phyloP scores from a whole-genome alignment of 2,329 filamentous ascomycete genomes.

The Scopulariopsis brevicaulis region DNA sequence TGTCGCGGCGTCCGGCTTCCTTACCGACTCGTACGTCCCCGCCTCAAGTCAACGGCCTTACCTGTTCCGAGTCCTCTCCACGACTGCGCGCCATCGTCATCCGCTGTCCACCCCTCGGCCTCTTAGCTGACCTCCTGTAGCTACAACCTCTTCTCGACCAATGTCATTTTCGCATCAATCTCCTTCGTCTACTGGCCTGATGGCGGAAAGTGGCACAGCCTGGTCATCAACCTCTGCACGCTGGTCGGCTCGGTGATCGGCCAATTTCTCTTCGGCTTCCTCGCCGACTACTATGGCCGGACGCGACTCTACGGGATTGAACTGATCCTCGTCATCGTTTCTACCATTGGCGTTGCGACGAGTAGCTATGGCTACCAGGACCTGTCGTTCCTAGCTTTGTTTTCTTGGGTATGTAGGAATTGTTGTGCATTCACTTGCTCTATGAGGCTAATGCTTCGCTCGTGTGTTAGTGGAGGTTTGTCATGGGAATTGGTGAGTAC shows the following conservation, averaged over 20 bases:
- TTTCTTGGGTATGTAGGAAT: constrained; percentile 28
- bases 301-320: constrained; percentile 45
- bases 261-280: constrained; percentile 39
- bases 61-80: background rate
- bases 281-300: constrained; percentile 42
- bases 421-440: background rate
- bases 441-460: background rate
- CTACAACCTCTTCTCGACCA: constrained; percentile 43
- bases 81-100: background rate
- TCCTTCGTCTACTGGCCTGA: constrained; percentile 41
- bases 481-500: constrained; percentile 36
- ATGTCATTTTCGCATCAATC: constrained; percentile 40
- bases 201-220: constrained; percentile 28
- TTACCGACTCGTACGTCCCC: constrained; percentile 36
- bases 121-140: constrained; percentile 15
- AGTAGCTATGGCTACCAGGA: constrained; percentile 36
- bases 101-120: background rate
- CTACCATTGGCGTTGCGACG: constrained; percentile 44
- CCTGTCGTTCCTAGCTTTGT: constrained; percentile 36
- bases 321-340: constrained; percentile 42
- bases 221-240: constrained; percentile 40
- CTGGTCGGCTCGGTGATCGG: constrained; percentile 39
- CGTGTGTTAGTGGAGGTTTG: constrained; percentile 34
- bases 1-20: constrained; percentile 41
- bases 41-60: background rate